Conservation (phyloP, 768 basidiomycete genomes). For the Chiua virens region DNA sequence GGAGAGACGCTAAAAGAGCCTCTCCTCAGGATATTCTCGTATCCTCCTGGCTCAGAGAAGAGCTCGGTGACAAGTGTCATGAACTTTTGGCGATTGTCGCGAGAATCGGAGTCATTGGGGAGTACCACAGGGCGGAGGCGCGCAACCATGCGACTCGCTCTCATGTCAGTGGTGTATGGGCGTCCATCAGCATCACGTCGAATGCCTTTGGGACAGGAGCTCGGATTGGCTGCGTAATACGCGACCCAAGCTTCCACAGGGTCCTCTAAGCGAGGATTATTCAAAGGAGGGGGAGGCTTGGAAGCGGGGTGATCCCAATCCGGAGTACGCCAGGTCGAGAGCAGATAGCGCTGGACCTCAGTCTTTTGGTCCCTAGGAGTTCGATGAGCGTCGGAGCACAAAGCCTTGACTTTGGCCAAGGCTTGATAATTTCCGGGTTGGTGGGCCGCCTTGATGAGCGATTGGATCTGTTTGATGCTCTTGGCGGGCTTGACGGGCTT, state of each 20-base stretch:
- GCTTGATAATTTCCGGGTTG: conserved; percentile 42
- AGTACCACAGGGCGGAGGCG: conserved; percentile 44
- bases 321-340: conserved; percentile 47
- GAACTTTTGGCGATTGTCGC: conserved; percentile 39
- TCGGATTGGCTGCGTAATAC: conserved; percentile 43
- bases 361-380: conserved; percentile 46
- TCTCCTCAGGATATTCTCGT: conserved; percentile 38
- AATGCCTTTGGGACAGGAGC: conserved; percentile 50
- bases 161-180: conserved; percentile 43
- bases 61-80: conserved; percentile 40
- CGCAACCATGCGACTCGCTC: conserved; percentile 47
- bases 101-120: conserved; percentile 32
- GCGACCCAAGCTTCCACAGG: conserved; percentile 47
- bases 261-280: conserved; percentile 48
- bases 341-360: conserved; percentile 41
- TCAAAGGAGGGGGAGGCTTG: conserved; percentile 25
- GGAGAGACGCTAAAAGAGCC: conserved; percentile 36
- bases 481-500: conserved; percentile 30
- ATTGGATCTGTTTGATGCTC: conserved; percentile 41
- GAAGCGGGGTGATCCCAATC: conserved; percentile 29
- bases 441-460: conserved; percentile 43
- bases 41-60: conserved; percentile 42
- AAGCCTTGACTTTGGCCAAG: conserved; percentile 42
- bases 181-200: conserved; percentile 38
- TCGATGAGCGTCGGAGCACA: conserved; percentile 45